Conservation (phyloP, 768 basidiomycete genomes). For the Kwoniella heveanensis region DNA sequence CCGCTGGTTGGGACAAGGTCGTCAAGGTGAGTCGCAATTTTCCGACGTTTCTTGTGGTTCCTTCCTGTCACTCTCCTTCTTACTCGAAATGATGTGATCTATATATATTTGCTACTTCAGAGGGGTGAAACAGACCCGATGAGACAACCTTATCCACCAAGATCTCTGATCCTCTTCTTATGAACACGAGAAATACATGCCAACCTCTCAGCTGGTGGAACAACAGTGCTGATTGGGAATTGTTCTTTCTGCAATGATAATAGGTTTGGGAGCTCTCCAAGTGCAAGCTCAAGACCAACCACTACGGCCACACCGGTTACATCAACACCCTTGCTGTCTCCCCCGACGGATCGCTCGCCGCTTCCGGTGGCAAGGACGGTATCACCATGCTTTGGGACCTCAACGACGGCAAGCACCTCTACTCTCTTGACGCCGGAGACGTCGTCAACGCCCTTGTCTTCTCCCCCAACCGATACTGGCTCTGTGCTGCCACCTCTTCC, state of each 20-base stretch:
- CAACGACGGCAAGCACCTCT: slow-evolving; percentile 99
- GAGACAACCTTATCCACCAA: slow-evolving; percentile 78
- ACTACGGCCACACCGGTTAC: slow-evolving; percentile 98
- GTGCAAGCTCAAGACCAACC: slow-evolving; percentile 99
- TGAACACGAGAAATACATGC: background rate
- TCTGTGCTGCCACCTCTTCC: slow-evolving; percentile 95
- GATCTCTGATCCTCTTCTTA: slow-evolving; percentile 67
- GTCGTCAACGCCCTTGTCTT: slow-evolving; percentile 99
- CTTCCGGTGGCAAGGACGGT: slow-evolving; percentile 98
- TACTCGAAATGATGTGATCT: slow-evolving; percentile 59
- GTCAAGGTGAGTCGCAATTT: slow-evolving; percentile 75
- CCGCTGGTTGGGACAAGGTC: slow-evolving; percentile 99
- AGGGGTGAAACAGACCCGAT: slow-evolving; percentile 65
- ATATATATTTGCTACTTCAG: slow-evolving; percentile 91
- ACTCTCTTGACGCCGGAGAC: slow-evolving; percentile 98
- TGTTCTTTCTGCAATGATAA: background rate
- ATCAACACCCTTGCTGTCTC: slow-evolving; percentile 98
- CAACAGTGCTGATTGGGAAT: slow-evolving; percentile 3
- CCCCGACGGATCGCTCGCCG: slow-evolving; percentile 96
- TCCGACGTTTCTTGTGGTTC: slow-evolving; percentile 14
- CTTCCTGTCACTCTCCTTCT: slow-evolving; percentile 2
- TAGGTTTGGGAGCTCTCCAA: slow-evolving; percentile 99
- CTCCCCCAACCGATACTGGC: slow-evolving; percentile 99
- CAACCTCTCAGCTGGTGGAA: slow-evolving; percentile 10
- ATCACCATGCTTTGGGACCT: slow-evolving; percentile 99